Base-by-base conservation (phyloP, 176 grass and related monocot species). In the Bothriochloa decipiens region DNA sequence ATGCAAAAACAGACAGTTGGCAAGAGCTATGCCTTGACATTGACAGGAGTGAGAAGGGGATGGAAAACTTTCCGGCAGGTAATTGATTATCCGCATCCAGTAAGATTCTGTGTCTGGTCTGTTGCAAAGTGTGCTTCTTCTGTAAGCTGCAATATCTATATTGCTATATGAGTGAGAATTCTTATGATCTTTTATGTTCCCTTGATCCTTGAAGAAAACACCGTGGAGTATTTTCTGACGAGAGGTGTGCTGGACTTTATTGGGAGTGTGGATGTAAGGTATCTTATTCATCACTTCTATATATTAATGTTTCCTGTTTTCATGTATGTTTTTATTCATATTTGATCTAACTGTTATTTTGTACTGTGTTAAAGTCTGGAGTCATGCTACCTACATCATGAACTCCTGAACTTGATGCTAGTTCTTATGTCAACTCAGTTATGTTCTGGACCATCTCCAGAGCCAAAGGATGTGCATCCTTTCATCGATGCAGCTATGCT, bases 351-450 rank as follows among this genome's bases (percentile, higher is more conserved):
- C 70, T 88, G 45, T 78, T 72, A 27, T 84, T 72, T 88, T 83
- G 25, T 67, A 80, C 41, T 72, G 67, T 87, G 87, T 85, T 82
- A 89, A 99, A n/a, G 96, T 94, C 76, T 57, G 79, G 89, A 89
- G 26, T 92, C 96, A 67, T 90, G 90, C 86, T 92, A 94, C 81
- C 91, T 99, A 35, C 93, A 99, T 84, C 91, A 99, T 42, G 96
- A 99, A 82, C 88, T 99, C 72, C 82, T 99, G 68, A 99, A 99
- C 83, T 89, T 99, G 85, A 85, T 99, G 86, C 87, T 99, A 81
- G 96, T 99, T 72, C 87, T 94, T 64, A 94, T 99, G 96, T 99
- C 96, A 10, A 99, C 96, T 76, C 96, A 99, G 63, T 92, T 99
- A 49, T 96, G 96, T 92, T 92, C 88, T 89, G 96, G 96, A 75